A percentile compares a stretch with the other conserved stretches of the same genome.
Conservation (phyloP, 768 basidiomycete species). For the Tulasnella sp. region DNA sequence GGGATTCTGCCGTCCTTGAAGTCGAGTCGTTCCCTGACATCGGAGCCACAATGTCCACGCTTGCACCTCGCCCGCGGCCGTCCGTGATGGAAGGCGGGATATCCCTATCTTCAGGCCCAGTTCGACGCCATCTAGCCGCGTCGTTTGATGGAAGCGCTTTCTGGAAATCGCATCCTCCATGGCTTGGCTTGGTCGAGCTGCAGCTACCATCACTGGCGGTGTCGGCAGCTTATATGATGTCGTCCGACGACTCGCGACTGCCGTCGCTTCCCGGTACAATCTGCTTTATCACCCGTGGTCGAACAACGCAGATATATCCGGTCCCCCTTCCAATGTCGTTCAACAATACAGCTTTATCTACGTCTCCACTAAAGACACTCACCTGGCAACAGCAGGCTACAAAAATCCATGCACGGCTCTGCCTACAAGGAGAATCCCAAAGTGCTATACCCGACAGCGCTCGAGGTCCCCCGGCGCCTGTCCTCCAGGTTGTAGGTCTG, state of each 20-base stretch:
- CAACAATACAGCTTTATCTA: conserved; percentile 30
- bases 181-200: conserved; percentile 51
- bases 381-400: conserved; percentile 18
- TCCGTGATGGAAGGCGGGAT: conserved; percentile 14
- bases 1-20: conserved; percentile 77
- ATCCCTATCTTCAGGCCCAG: conserved; percentile 44
- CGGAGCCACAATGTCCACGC: conserved; percentile 30
- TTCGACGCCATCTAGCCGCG: conserved; percentile 38
- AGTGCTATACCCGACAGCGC: not conserved
- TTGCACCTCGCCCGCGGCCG: not conserved
- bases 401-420: not conserved
- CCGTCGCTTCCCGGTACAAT: conserved; percentile 66
- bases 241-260: conserved; percentile 49
- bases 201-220: conserved; percentile 45
- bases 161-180: conserved; percentile 44
- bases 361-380: conserved; percentile 21
- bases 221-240: not conserved
- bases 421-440: not conserved
- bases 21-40: conserved; percentile 55
- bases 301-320: conserved; percentile 17
- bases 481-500: conserved; percentile 67
- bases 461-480: conserved; percentile 36
- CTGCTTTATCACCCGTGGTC: conserved; percentile 36
- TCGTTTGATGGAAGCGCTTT: conserved; percentile 31
- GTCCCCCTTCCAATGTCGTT: conserved; percentile 20